Evolutionary conservation across 352 stramenopile genomes (phyloP).

Genomic region (Globisporangium carolinianum): DNA sequence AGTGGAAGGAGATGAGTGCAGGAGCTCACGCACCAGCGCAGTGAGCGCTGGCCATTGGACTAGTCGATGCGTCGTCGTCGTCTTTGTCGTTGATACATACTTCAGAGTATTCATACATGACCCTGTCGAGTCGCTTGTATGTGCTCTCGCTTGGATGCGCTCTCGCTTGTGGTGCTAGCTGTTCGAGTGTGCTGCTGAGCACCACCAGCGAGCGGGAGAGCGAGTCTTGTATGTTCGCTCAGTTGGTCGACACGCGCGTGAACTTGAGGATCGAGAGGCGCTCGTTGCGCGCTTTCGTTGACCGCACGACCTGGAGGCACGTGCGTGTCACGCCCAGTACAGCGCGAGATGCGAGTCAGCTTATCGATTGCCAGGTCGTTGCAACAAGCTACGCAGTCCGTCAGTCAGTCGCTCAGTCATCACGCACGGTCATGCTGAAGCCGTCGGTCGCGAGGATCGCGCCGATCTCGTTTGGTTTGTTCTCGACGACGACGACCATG

Average conservation of each 20-base stretch:
- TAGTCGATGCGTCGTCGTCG: neutral
- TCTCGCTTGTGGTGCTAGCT: neutral
- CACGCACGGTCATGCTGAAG: slow-evolving; percentile 57
- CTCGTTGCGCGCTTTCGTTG: slow-evolving; percentile 66
- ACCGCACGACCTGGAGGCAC: slow-evolving; percentile 45
- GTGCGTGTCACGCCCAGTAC: too few species aligned
- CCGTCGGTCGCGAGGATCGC: slow-evolving; percentile 55
- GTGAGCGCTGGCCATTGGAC: neutral
- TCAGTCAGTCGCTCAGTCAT: neutral
- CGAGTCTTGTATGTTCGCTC: neutral
- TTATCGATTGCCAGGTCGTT: too few species aligned
- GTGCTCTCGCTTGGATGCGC: neutral
- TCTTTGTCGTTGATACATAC: slow-evolving; percentile 8
- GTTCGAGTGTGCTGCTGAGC: neutral
- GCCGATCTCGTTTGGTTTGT: slow-evolving; percentile 92
- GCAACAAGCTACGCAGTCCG: neutral
- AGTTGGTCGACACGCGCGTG: neutral
- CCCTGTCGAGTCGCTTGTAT: too few species aligned
- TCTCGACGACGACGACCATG: slow-evolving; percentile 97
- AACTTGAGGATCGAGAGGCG: slow-evolving; percentile 75
- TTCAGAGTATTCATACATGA: slow-evolving; percentile 1
- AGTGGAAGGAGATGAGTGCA: neutral
- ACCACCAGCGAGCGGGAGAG: neutral
- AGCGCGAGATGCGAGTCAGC: too few species aligned
- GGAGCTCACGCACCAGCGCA: neutral